These are phyloP conservation scores for Lolium rigidum DNA, from an alignment of 176 grass and related monocot species.

Conservation along the genomic window DNA sequence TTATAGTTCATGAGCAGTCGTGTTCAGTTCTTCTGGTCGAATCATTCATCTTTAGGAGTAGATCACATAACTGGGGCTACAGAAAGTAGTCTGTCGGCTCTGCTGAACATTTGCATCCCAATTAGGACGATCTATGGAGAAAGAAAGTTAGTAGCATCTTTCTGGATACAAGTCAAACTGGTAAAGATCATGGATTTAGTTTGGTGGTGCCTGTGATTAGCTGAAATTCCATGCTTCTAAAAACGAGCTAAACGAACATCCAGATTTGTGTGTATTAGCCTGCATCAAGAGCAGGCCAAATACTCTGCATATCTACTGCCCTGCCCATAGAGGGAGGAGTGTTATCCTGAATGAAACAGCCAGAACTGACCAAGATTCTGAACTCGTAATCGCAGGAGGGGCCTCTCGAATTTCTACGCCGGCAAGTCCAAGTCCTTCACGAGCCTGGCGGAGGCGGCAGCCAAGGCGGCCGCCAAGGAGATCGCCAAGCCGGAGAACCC, in stretches of 20 bases:
- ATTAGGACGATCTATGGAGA: background rate
- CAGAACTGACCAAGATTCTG: conserved; percentile 12
- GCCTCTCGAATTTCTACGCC: conserved; percentile 80
- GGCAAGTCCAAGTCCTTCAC: conserved; percentile 94
- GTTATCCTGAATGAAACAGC: background rate
- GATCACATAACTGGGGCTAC: conserved; percentile 10
- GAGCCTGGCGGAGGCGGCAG: conserved; percentile 59
- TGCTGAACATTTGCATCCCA: background rate
- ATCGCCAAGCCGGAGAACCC: conserved; percentile 90
- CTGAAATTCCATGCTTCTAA: background rate
- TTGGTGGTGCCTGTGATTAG: background rate
- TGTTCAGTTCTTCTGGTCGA: conserved; percentile 23
- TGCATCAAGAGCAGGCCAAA: background rate
- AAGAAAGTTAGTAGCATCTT: conserved; percentile 28
- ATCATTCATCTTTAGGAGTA: background rate
- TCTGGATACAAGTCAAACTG: background rate
- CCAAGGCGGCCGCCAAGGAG: conserved; percentile 57
- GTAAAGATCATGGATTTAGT: background rate
- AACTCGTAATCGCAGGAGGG: conserved; percentile 45
- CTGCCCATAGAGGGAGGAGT: background rate
- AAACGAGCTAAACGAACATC: background rate
- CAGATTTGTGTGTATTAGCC: background rate
- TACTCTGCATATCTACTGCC: background rate
- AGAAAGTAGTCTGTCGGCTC: background rate
- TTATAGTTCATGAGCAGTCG: background rate